Conservation (phyloP, 1,284 basidiomycete species). For the Cutaneotrichosporon spelunceum region DNA sequence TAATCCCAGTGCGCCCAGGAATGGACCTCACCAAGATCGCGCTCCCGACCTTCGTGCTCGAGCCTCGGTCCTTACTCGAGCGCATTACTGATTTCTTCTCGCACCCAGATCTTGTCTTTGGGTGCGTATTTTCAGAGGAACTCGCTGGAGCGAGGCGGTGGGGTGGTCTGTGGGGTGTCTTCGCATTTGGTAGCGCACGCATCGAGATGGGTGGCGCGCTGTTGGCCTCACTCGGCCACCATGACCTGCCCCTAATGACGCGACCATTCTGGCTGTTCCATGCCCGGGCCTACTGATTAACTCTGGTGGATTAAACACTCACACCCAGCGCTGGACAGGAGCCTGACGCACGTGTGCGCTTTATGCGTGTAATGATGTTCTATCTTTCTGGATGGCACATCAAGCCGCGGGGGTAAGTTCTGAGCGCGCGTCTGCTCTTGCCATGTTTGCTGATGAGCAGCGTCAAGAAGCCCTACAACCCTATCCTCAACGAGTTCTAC, state of each 20-base stretch:
- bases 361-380: constrained; percentile 85
- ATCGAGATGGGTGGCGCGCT: background rate
- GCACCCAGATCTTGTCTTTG: constrained; percentile 89
- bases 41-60: constrained; percentile 89
- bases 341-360: constrained; percentile 81
- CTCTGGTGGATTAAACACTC: background rate
- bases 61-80: constrained; percentile 84
- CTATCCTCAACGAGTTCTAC: constrained; percentile 96
- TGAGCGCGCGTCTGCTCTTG: background rate
- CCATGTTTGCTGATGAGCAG: constrained; percentile 21
- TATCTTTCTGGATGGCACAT: constrained; percentile 99
- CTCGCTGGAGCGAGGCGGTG: background rate
- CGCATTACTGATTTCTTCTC: constrained; percentile 99
- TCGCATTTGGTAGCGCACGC: background rate
- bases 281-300: background rate
- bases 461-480: constrained; percentile 99
- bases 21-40: constrained; percentile 96
- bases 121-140: constrained; percentile 46
- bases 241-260: background rate
- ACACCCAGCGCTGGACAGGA: constrained; percentile 37
- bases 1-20: constrained; percentile 68
- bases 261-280: background rate
- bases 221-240: background rate
- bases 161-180: background rate
- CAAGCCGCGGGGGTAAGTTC: constrained; percentile 78